These are phyloP conservation scores for Carex sylvatica DNA, from an alignment of 202 grass and related monocot genomes.

Conservation along the genomic window DNA sequence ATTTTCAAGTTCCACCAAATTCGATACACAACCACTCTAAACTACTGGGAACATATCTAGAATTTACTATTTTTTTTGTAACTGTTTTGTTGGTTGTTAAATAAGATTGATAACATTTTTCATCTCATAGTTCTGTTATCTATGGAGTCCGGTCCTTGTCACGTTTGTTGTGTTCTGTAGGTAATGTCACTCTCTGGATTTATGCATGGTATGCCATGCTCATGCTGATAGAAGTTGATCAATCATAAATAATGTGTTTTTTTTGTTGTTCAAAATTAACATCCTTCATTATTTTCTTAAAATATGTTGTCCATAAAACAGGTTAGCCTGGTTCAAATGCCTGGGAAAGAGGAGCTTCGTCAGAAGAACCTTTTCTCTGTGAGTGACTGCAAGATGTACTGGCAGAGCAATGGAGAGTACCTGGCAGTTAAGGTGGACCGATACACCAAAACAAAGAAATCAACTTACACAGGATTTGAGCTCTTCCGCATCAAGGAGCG, in stretches of 20 bases:
- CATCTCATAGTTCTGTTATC: not conserved
- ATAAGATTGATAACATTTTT: not conserved
- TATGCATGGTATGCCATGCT: not conserved
- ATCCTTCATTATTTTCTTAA: too few relatives aligned
- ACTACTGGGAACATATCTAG: not conserved
- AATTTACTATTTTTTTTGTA: not conserved
- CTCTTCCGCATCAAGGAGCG: conserved; percentile 87
- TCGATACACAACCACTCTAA: not conserved
- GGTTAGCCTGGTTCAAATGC: conserved; percentile 90
- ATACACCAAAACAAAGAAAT: conserved; percentile 96
- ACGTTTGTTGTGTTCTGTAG: not conserved
- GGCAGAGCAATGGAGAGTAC: conserved; percentile 89
- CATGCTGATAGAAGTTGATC: not conserved
- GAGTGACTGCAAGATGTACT: conserved; percentile 84
- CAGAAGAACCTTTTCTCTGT: conserved; percentile 95
- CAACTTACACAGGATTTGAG: conserved; percentile 86
- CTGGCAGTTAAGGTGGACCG: conserved; percentile 89
- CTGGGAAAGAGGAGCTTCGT: conserved; percentile 76
- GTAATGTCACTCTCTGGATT: not conserved
- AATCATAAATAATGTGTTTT: not conserved
- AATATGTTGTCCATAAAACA: conserved; percentile 23
- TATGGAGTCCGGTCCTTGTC: not conserved
- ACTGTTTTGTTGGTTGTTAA: not conserved
- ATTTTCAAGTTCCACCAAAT: not conserved
- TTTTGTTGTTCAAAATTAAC: too few relatives aligned